A percentile compares a stretch with the other conserved stretches of the same genome.
Evolutionary conservation across 805 yeast species (phyloP).

Genomic region (Torulaspora quercuum): DNA sequence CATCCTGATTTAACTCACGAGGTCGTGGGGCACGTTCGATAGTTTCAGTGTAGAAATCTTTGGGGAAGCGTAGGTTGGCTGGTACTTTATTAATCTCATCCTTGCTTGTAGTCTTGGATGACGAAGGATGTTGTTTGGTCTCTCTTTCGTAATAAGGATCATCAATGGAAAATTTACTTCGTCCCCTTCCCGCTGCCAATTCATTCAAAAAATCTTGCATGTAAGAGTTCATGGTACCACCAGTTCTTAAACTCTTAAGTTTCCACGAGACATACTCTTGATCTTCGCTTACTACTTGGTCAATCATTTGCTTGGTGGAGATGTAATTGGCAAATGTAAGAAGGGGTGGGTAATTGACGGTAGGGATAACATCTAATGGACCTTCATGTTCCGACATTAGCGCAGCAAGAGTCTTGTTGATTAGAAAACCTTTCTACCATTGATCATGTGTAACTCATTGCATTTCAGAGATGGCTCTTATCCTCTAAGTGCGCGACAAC

Average conservation of each 20-base stretch:
- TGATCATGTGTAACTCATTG: no score
- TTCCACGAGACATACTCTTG: conserved; percentile 37
- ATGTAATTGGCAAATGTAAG: conserved; percentile 31
- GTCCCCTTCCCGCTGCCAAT: conserved; percentile 4
- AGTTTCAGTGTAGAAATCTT: conserved; percentile 27
- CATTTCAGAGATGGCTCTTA: no score
- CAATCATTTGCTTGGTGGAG: conserved; percentile 33
- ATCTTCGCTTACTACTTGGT: conserved; percentile 35
- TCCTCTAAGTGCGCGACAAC: no score
- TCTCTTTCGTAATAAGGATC: conserved; percentile 4
- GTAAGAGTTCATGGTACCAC: conserved; percentile 33
- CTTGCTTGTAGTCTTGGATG: no score
- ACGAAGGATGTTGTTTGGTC: no score
- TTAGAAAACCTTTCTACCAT: no score
- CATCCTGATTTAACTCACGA: conserved; percentile 47
- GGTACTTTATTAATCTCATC: conserved; percentile 29
- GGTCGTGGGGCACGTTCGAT: conserved; percentile 17
- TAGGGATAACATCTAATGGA: conserved; percentile 33
- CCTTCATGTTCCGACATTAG: conserved; percentile 33
- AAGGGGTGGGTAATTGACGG: conserved; percentile 29
- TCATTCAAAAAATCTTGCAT: conserved; percentile 7
- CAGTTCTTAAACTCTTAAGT: conserved; percentile 31
- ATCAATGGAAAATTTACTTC: conserved; percentile 2
- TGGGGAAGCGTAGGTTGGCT: conserved; percentile 24
- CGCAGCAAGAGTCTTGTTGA: no score